Evolutionary conservation across 164 flowering plant genomes (phyloP), one percentile per base, ranked within the genome.

Genomic region (Sextonia rubra): DNA sequence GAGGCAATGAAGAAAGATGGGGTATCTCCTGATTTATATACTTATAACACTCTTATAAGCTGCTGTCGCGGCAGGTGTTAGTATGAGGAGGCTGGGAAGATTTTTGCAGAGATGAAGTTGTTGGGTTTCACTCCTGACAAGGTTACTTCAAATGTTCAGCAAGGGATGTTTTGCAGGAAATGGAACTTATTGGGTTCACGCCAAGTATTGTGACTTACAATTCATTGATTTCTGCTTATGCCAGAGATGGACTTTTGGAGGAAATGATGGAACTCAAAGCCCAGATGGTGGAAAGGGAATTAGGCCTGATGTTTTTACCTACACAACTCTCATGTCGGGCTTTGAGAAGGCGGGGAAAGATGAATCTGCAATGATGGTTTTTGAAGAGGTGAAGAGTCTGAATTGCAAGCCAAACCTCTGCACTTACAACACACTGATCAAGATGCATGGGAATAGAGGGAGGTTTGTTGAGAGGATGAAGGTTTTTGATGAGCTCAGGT

Each of bases 111-210:
- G 86, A 93, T 93, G 93, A 93, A 91, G 73, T 63, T 30, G 7
- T 85, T 82, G 0, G 98, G 98, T 1, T 85, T 80, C 85, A 55
- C 44, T 20, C 98, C 98, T 0, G 98, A 95, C 78, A 86, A 86
- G 84, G 99, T 95, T 70, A 90, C 99, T n/a, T 95, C 90, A 65
- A 95, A 95, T 77, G 88, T 94, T 0, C 76, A 76, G 98, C 98
- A 2, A 84, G 86, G 87, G 80, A 84, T 75, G 89, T 93, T 73
- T 77, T 91, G 77, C 74, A 69, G 30, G 92, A 91, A 80, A 95
- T 95, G 99, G 97, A 88, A 75, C 55, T 49, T 44, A 82, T 84
- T 78, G 96, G 94, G 48, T 81, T 87, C 73, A 63, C 82, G 0
- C 98, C 99, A 0, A 84, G 86, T 72, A 81, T 81, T 71, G 94